Evolutionary conservation across 2,329 filamentous ascomycete species (phyloP), one percentile per base, ranked within the genome.

Genomic region (Colletotrichum sansevieriae): DNA sequence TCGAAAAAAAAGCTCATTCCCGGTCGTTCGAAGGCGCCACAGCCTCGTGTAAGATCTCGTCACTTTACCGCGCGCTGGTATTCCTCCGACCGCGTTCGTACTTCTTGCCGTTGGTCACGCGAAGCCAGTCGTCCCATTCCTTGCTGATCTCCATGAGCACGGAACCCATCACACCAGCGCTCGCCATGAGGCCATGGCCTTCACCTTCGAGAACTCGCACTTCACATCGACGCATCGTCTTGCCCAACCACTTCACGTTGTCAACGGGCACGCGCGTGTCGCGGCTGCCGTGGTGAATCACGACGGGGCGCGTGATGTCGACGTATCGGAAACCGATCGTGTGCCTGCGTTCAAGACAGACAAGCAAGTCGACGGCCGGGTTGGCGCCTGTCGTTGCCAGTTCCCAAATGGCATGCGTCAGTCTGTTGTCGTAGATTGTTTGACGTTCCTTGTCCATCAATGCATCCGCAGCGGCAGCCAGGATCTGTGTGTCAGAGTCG

Each of bases 281-380:
- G 74, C 92, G 90, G 75, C 90, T 93, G 43, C 96, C 96, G 77
- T 99, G 96, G 75, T 98, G 95, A 72, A 99, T 97, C 25, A 98
- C 91, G 0, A 98, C 92, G 0, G 93, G 89, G 9, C 94, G 89
- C 6, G 92, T 97, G 72, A 99, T 97, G 77, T 99, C 96, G 18
- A 97, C 95, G 76, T 99, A 99, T 57, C 95, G 90, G 82, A 99
- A 99, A 0, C 96, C 96, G 74, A 99, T 97, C 0, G 92, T 90
- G 74, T 97, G 94, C 33, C 93, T 88, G 22, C 96, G 90, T 79
- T 99, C 96, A 2, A 99, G 85, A 76, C 96, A 99, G 6, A 98
- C 92, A 1, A 99, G 84, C 18, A 99, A 83, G 78, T 99, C 96
- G 0, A 97, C 93, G 0, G 96, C 95, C 0, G 96, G 96, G 76